Conservation (phyloP, 2,329 filamentous ascomycete genomes). For the Phyllosticta citriasiana region DNA sequence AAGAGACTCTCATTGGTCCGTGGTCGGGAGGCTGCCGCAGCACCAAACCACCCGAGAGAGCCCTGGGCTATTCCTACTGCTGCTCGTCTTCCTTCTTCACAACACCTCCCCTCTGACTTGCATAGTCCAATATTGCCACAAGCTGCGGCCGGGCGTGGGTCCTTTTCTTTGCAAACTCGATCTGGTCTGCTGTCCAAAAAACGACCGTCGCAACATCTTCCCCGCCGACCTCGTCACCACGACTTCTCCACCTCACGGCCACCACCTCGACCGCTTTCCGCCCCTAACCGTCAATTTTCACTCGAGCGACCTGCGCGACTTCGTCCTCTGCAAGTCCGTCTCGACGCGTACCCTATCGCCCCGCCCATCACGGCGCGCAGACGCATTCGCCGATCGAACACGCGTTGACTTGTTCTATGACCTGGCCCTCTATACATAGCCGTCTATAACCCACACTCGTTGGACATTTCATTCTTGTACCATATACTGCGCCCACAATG, state of each 20-base stretch:
- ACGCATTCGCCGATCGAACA: constrained; percentile 5
- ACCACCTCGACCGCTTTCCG: background rate
- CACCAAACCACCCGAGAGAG: background rate
- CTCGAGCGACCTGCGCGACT: background rate
- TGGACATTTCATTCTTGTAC: background rate
- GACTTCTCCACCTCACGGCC: background rate
- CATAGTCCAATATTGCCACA: background rate
- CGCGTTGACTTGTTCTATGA: constrained; percentile 1
- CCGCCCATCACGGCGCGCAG: background rate
- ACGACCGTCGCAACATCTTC: background rate
- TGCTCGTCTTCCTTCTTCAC: background rate
- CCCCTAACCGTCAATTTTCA: background rate
- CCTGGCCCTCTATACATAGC: constrained; percentile 1
- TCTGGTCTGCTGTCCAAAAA: background rate
- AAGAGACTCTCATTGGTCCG: background rate
- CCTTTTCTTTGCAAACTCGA: background rate
- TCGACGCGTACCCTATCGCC: constrained; percentile 1
- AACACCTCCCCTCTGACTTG: background rate
- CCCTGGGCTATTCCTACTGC: background rate
- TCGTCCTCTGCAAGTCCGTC: background rate
- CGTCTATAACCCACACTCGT: background rate
- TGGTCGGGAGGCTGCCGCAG: background rate
- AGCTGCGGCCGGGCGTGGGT: background rate
- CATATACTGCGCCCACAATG: constrained; percentile 31
- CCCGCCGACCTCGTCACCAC: background rate